phyloP scores from a whole-genome alignment of 371 early-diverging fungal species.

The Haplosporangium sp. region DNA sequence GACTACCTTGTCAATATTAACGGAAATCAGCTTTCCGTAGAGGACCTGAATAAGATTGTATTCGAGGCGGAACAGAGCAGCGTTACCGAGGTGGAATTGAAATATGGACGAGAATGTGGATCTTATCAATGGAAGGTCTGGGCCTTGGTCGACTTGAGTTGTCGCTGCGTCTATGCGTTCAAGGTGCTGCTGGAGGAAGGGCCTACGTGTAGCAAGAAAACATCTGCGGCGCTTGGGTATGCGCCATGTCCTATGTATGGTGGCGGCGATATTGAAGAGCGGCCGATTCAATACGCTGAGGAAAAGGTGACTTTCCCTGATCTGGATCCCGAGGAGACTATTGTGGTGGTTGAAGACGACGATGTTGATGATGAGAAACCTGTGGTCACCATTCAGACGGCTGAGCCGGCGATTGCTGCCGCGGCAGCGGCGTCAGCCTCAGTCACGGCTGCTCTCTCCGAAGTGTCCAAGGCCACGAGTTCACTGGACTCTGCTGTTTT shows the following conservation, averaged over 20 bases:
- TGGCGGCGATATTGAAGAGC: constrained; percentile 15
- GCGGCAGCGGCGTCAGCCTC: constrained; percentile 34
- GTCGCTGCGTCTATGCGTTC: constrained; percentile 48
- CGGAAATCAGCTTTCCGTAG: constrained; percentile 6
- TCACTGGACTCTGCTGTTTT: constrained; percentile 44
- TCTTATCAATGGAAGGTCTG: constrained; percentile 33
- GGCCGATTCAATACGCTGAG: constrained; percentile 38
- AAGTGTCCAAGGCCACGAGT: constrained; percentile 41
- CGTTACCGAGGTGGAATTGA: constrained; percentile 32
- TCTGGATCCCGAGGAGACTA: constrained; percentile 14
- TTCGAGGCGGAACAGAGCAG: constrained; percentile 41
- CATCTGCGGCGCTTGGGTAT: constrained; percentile 33
- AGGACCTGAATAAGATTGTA: constrained; percentile 44
- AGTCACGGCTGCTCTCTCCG: constrained; percentile 35
- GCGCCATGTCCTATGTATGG: constrained; percentile 40
- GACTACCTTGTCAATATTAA: constrained; percentile 26
- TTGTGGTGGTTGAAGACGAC: constrained; percentile 31
- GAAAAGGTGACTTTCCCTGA: constrained; percentile 43
- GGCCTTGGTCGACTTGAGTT: constrained; percentile 47
- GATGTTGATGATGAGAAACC: constrained; percentile 38
- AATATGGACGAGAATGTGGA: constrained; percentile 17
- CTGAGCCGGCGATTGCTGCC: constrained; percentile 16
- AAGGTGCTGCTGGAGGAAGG: constrained; percentile 29
- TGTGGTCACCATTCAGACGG: background rate
- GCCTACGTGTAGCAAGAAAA: constrained; percentile 6